Base-by-base conservation (phyloP, 2,329 filamentous ascomycete species). In the Aspergillus clavatus region DNA sequence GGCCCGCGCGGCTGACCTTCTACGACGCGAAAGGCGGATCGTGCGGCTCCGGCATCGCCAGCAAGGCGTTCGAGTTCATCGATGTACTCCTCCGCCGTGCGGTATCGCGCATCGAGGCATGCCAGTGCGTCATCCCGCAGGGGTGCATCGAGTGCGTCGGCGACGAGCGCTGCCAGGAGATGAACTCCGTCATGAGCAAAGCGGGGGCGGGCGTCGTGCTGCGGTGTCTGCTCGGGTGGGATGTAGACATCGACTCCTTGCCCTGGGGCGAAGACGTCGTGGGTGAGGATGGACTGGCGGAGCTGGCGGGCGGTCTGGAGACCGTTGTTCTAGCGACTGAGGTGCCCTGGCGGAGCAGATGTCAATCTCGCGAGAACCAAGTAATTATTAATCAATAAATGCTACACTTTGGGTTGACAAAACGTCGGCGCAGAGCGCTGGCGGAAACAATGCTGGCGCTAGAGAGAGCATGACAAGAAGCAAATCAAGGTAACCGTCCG, bases 11-110 rank as follows among this genome's bases (percentile, higher is more conserved):
- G 1, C 70, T 98, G 38, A 95, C 89, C 0, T 95, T 98, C 60
- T 98, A 97, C 68, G 93, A 97, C 63, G 85, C 89, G 2, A 95
- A 95, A 67, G 93, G 93, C 6, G 91, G 91, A 0, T 78, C 86
- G 0, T 79, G 81, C 35, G 91, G 91, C 0, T 86, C 82, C 0
- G 93, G 93, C 0, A 94, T 96, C 55, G 89, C 86, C 50, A 87
- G 85, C 29, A 96, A 95, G 63, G 91, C 89, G 0, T 97, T 97
- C 59, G 91, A 97, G 59, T 94, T 95, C 60, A 76, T 95, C 16
- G 89, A 95, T 58, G 65, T 85, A 26, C 71, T 97, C 26, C 76
- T 97, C 1, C 72, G 72, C 16, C 84, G 90, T 60, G 91, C 90
- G 0, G 77, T 93, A 28, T 75, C 81, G 45, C 76, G 93, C 6